A percentile compares a stretch with the other conserved stretches of the same genome.
Evolutionary conservation across 345 rosid species (phyloP).

Genomic region (Camelina neglecta): DNA sequence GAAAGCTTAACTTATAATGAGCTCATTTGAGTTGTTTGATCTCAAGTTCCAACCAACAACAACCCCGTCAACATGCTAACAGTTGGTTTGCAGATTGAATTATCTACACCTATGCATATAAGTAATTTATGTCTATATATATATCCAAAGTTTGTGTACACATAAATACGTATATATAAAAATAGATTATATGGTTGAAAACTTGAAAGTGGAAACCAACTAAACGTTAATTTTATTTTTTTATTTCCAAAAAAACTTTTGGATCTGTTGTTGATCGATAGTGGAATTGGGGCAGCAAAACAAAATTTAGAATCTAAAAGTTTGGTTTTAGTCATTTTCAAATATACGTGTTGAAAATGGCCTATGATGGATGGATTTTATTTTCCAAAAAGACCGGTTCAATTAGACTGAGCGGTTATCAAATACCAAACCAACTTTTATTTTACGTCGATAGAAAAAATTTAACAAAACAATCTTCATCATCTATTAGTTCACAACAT

Average conservation of each 20-base stretch:
- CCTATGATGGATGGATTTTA: neutral
- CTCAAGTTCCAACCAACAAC: conserved; percentile 11
- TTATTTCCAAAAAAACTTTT: neutral
- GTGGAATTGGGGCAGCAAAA: conserved; percentile 20
- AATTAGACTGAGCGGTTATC: conserved; percentile 8
- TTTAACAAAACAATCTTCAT: conserved; percentile 6
- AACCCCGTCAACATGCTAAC: conserved; percentile 27
- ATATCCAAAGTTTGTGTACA: no score
- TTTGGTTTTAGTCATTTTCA: conserved; percentile 34
- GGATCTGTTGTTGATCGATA: neutral
- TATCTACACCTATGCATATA: neutral
- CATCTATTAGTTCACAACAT: neutral
- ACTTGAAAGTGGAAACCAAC: neutral
- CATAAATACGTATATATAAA: no score
- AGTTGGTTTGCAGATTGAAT: conserved; percentile 16
- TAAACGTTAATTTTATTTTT: neutral
- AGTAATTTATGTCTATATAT: neutral
- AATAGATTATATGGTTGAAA: neutral
- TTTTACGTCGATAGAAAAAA: neutral
- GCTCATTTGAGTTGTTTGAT: conserved; percentile 27
- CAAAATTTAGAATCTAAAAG: conserved; percentile 24
- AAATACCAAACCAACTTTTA: neutral
- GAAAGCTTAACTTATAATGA: conserved; percentile 11
- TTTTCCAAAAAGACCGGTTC: neutral
- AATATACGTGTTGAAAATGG: conserved; percentile 20